Percentiles rank a stretch among this genome's conserved stretches.
phyloP scores from a whole-genome alignment of 2,329 filamentous ascomycete species.

The Botrytis deweyae region DNA sequence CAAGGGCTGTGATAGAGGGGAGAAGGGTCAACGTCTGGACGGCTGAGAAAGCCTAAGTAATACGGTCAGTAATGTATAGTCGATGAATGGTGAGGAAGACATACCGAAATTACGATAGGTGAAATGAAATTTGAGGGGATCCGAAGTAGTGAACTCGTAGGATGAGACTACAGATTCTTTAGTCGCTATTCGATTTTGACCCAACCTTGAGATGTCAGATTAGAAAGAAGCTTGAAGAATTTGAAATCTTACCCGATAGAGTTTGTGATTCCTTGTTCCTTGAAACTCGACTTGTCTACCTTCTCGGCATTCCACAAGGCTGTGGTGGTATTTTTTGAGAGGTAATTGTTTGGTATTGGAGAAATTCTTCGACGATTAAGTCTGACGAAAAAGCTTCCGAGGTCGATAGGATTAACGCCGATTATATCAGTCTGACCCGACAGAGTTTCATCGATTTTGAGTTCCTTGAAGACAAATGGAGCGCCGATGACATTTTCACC shows the following conservation, averaged over 20 bases:
- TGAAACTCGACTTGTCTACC: constrained; percentile 19
- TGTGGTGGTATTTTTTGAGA: neutral
- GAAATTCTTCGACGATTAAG: neutral
- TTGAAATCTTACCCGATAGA: neutral
- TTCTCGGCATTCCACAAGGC: neutral
- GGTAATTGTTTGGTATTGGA: too few relatives aligned
- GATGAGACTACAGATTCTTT: neutral
- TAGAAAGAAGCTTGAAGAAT: neutral
- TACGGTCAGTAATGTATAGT: neutral
- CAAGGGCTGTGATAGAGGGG: constrained; percentile 17
- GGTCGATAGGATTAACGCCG: neutral
- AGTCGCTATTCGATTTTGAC: neutral
- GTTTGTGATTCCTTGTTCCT: constrained; percentile 22
- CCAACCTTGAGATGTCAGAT: neutral
- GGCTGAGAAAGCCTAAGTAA: constrained; percentile 4
- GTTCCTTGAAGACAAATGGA: neutral
- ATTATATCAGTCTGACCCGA: neutral
- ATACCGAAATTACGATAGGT: neutral
- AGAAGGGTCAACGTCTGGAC: neutral
- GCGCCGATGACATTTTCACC: neutral
- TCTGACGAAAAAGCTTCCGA: neutral
- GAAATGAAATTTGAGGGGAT: neutral
- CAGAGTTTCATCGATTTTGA: neutral
- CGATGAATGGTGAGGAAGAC: neutral
- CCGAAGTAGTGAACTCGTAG: too few relatives aligned